These are phyloP conservation scores for Plectosphaerella plurivora DNA, from an alignment of 2,329 filamentous ascomycete genomes.

Conservation along the genomic window DNA sequence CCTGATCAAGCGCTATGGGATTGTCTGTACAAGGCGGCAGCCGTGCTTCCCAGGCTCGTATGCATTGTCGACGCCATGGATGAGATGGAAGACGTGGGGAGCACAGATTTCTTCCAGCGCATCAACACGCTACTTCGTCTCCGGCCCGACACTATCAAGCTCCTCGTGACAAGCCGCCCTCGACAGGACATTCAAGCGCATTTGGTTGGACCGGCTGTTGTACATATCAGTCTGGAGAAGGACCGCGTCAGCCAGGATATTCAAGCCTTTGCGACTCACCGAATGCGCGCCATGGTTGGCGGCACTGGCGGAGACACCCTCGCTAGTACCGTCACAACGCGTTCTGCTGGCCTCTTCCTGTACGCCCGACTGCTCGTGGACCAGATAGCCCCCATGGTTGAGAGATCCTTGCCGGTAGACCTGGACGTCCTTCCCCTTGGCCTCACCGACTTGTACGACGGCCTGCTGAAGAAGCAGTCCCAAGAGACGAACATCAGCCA, in stretches of 20 bases:
- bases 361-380: conserved; percentile 28
- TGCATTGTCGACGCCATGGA: conserved; percentile 31
- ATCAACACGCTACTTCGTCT: conserved; percentile 20
- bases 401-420: conserved; percentile 9
- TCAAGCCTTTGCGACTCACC: conserved; percentile 16
- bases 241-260: conserved; percentile 25
- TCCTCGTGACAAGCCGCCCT: conserved; percentile 32
- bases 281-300: neutral
- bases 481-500: conserved; percentile 17
- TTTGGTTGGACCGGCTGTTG: conserved; percentile 9
- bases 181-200: conserved; percentile 15
- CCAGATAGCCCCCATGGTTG: conserved; percentile 18
- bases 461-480: conserved; percentile 29
- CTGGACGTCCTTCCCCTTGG: conserved; percentile 19
- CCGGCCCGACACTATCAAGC: conserved; percentile 24
- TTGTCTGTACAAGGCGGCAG: conserved; percentile 9
- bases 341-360: conserved; percentile 25
- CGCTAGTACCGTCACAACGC: conserved; percentile 12
- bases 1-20: conserved; percentile 14
- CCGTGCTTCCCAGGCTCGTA: conserved; percentile 17
- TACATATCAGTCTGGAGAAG: conserved; percentile 23
- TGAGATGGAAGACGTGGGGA: conserved; percentile 27
- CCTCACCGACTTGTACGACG: conserved; percentile 30
- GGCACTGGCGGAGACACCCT: neutral
- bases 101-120: conserved; percentile 19